Conservation (phyloP, 164 flowering plant species). For the Vitis rupestris region DNA sequence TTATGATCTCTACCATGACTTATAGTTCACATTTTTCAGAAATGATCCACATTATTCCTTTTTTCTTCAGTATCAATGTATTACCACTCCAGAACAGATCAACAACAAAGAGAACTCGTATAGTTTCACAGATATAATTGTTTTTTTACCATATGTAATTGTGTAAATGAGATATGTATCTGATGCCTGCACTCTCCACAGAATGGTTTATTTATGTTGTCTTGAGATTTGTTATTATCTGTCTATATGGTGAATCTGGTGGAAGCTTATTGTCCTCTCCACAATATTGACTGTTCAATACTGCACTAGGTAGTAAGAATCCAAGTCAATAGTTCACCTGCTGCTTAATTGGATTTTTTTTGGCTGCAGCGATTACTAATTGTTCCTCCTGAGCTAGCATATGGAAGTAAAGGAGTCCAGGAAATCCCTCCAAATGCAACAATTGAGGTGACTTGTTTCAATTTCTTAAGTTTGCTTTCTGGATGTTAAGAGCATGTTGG, state of each 20-base stretch:
- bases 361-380: conserved; percentile 68
- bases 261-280: neutral
- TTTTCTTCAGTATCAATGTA: neutral
- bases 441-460: conserved; percentile 59
- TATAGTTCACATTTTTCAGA: neutral
- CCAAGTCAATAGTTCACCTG: too few relatives aligned
- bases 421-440: conserved; percentile 99
- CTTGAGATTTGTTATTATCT: neutral
- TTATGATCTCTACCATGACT: neutral
- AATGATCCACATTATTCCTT: neutral
- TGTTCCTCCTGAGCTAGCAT: conserved; percentile 94
- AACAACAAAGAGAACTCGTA: neutral
- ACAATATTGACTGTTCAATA: neutral
- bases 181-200: neutral
- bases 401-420: conserved; percentile 95
- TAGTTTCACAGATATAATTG: neutral
- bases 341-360: neutral
- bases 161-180: neutral
- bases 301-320: too few relatives aligned
- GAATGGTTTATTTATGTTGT: neutral
- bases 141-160: neutral
- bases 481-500: neutral
- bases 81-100: neutral
- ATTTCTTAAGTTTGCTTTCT: neutral
- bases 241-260: neutral